These are phyloP conservation scores for Aspergillus quadrilineatus DNA, from an alignment of 2,329 filamentous ascomycete genomes.

Conservation along the genomic window DNA sequence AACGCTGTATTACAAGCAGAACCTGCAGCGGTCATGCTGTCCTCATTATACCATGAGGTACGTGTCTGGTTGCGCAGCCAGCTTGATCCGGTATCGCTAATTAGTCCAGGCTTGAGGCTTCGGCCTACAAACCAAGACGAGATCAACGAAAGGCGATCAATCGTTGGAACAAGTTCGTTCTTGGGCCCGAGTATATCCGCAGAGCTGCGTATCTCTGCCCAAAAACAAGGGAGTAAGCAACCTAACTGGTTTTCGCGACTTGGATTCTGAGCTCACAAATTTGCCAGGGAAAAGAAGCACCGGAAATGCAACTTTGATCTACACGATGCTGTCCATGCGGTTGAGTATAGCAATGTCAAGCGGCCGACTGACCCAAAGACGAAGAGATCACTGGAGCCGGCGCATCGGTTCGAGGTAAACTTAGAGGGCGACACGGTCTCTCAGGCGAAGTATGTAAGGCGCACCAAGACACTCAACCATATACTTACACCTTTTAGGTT, in stretches of 20 bases:
- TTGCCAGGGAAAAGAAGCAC: constrained; percentile 43
- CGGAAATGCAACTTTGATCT: constrained; percentile 47
- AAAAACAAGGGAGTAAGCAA: constrained; percentile 43
- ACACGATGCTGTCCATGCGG: constrained; percentile 41
- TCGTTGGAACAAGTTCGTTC: constrained; percentile 48
- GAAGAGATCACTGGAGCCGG: constrained; percentile 47
- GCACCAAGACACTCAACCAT: too few species aligned
- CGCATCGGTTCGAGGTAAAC: constrained; percentile 50
- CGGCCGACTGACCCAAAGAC: constrained; percentile 46
- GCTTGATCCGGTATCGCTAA: constrained; percentile 12
- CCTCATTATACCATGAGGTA: constrained; percentile 67
- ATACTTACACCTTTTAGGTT: constrained; percentile 31
- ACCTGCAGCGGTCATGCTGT: constrained; percentile 76
- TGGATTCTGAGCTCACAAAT: not conserved
- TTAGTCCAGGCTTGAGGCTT: constrained; percentile 40
- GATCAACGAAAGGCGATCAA: constrained; percentile 51
- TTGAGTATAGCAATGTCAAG: constrained; percentile 46
- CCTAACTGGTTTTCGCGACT: too few species aligned
- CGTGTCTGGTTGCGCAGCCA: constrained; percentile 3
- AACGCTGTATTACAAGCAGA: constrained; percentile 51
- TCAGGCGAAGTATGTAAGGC: constrained; percentile 42
- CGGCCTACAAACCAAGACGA: constrained; percentile 43
- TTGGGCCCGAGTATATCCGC: constrained; percentile 49
- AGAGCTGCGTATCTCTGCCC: constrained; percentile 48
- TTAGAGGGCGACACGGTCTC: constrained; percentile 50